Conservation (phyloP, 768 basidiomycete genomes). For the Leccinellum albellum region DNA sequence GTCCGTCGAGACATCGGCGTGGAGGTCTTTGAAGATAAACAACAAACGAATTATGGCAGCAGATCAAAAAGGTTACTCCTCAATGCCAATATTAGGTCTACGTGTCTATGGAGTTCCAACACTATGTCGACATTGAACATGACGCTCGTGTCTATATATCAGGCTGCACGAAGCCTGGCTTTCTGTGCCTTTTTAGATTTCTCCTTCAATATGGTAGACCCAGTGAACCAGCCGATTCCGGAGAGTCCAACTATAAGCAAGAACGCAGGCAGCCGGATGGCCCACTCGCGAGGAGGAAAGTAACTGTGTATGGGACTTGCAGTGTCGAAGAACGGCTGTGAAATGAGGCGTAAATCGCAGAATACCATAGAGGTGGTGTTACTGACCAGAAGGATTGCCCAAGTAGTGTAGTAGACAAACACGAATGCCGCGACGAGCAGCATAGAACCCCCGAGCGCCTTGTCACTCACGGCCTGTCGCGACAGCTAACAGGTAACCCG, state of each 20-base stretch:
- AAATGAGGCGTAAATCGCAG: constrained; percentile 6
- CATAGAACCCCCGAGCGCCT: constrained; percentile 74
- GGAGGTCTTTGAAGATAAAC: no score
- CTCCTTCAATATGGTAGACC: constrained; percentile 69
- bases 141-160: constrained; percentile 12
- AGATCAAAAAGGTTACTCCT: background rate
- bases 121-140: background rate
- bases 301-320: constrained; percentile 68
- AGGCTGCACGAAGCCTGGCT: constrained; percentile 60
- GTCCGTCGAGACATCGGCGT: constrained; percentile 1
- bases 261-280: constrained; percentile 79
- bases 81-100: background rate
- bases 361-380: background rate
- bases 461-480: constrained; percentile 72
- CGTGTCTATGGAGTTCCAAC: no score
- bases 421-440: constrained; percentile 70
- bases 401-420: constrained; percentile 88
- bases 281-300: constrained; percentile 93
- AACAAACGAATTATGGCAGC: background rate
- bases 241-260: constrained; percentile 76
- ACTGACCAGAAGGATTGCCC: constrained; percentile 84
- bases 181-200: constrained; percentile 64
- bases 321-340: constrained; percentile 76
- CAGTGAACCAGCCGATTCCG: constrained; percentile 80
- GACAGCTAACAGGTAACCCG: constrained; percentile 4